Evolutionary conservation across 441 rosid genomes (phyloP).

Genomic region (Syzygium malaccense): DNA sequence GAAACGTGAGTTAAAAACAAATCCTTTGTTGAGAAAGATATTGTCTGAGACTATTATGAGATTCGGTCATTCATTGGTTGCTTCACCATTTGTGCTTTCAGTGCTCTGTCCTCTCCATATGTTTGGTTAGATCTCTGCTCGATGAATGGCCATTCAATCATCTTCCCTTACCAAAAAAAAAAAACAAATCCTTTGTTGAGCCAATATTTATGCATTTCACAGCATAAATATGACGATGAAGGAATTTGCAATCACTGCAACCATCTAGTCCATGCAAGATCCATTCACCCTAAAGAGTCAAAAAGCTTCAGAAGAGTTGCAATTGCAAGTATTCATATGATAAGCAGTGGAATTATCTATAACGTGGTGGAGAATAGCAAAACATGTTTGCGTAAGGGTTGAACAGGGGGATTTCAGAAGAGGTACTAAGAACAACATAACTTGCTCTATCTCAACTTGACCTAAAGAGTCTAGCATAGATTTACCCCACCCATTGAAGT

Average conservation of each 20-base stretch:
- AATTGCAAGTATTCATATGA: not conserved
- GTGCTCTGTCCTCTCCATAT: no score
- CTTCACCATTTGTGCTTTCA: no score
- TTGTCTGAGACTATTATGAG: no score
- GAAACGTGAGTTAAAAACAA: conserved; percentile 85
- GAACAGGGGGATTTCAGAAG: not conserved
- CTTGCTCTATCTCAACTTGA: not conserved
- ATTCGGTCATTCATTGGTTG: no score
- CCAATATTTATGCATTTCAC: conserved; percentile 62
- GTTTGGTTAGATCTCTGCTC: no score
- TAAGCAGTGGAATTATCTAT: not conserved
- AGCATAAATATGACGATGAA: conserved; percentile 71
- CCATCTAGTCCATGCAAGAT: conserved; percentile 72
- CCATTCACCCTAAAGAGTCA: conserved; percentile 87
- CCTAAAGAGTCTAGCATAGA: not conserved
- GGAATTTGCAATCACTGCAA: conserved; percentile 39
- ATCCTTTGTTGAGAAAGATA: no score
- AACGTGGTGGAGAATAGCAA: not conserved
- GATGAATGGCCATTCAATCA: no score
- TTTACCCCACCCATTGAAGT: not conserved
- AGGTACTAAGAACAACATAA: not conserved
- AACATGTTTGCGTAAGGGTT: not conserved
- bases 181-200: conserved; percentile 81
- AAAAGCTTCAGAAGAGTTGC: not conserved
- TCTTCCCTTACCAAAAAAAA: no score